These are phyloP conservation scores for Acrocalymma vagum DNA, from an alignment of 2,329 filamentous ascomycete species.

Conservation along the genomic window DNA sequence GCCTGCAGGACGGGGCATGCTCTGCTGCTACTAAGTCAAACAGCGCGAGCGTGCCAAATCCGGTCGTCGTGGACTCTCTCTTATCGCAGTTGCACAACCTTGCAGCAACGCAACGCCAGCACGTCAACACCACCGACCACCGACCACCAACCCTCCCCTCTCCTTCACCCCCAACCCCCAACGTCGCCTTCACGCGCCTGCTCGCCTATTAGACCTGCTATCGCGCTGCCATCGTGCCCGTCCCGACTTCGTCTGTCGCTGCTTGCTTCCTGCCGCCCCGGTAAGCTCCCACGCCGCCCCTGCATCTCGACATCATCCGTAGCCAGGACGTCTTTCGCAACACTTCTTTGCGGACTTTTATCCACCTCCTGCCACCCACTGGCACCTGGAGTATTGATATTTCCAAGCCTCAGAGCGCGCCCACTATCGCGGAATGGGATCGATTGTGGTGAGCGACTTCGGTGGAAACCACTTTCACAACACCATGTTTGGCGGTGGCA, in stretches of 20 bases:
- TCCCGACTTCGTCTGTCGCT: neutral
- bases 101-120: slow-evolving; percentile 16
- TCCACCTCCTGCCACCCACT: slow-evolving; percentile 13
- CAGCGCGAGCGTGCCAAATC: slow-evolving; percentile 11
- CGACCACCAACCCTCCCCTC: slow-evolving; percentile 7
- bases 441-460: slow-evolving; percentile 72
- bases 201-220: slow-evolving; percentile 16
- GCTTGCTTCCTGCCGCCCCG: slow-evolving; percentile 9
- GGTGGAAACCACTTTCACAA: slow-evolving; percentile 77
- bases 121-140: slow-evolving; percentile 19
- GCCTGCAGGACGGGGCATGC: slow-evolving; percentile 41
- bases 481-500: slow-evolving; percentile 68
- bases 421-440: slow-evolving; percentile 64
- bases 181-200: slow-evolving; percentile 19
- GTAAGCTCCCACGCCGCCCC: slow-evolving; percentile 19
- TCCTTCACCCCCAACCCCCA: slow-evolving; percentile 11
- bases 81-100: slow-evolving; percentile 27
- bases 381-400: slow-evolving; percentile 6
- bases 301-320: slow-evolving; percentile 24
- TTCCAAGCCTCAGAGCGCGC: slow-evolving; percentile 12
- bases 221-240: slow-evolving; percentile 19
- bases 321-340: slow-evolving; percentile 12
- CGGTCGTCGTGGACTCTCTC: slow-evolving; percentile 14
- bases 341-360: slow-evolving; percentile 1
- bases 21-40: slow-evolving; percentile 28